Percentiles rank a stretch among this genome's conserved stretches.
Evolutionary conservation across 148 eudicot genomes (phyloP).

Genomic region (Fagopyrum esculentum): DNA sequence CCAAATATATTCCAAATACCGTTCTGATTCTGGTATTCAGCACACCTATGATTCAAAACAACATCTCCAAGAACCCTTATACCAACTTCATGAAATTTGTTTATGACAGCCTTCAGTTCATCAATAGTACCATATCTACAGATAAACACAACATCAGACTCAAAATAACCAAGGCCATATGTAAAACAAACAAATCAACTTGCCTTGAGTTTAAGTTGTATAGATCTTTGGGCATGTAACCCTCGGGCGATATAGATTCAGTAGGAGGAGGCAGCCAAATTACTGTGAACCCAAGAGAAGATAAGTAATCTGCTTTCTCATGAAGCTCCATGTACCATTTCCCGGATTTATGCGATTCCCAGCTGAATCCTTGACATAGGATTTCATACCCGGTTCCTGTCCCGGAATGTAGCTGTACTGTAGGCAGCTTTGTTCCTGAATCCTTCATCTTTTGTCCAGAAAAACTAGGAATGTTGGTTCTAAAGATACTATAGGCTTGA

Average conservation of each 20-base stretch:
- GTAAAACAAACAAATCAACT: background rate
- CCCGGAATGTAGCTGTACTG: constrained; percentile 46
- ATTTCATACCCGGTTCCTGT: constrained; percentile 88
- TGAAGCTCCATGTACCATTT: constrained; percentile 84
- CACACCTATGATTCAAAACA: constrained; percentile 95
- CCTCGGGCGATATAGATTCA: constrained; percentile 94
- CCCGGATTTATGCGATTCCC: constrained; percentile 97
- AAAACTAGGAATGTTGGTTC: constrained; percentile 52
- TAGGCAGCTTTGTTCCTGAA: constrained; percentile 26
- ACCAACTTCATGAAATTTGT: constrained; percentile 64
- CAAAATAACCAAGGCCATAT: background rate
- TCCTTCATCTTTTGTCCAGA: constrained; percentile 34
- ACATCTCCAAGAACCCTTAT: constrained; percentile 87
- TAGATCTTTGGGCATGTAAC: constrained; percentile 96
- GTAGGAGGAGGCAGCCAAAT: constrained; percentile 99
- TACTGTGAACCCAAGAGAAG: constrained; percentile 79
- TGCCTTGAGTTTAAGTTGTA: constrained; percentile 93
- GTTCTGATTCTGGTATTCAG: constrained; percentile 64
- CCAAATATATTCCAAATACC: constrained; percentile 97
- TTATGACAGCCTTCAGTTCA: constrained; percentile 68
- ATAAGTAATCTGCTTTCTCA: constrained; percentile 54
- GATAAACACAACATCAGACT: constrained; percentile 5
- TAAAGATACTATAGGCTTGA: constrained; percentile 82
- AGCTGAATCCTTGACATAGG: constrained; percentile 87
- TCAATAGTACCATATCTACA: constrained; percentile 77